Evolutionary conservation across 352 stramenopile species (phyloP), one percentile per base, ranked within the genome.

Genomic region (Hyaloperonospora arabidopsidis): DNA sequence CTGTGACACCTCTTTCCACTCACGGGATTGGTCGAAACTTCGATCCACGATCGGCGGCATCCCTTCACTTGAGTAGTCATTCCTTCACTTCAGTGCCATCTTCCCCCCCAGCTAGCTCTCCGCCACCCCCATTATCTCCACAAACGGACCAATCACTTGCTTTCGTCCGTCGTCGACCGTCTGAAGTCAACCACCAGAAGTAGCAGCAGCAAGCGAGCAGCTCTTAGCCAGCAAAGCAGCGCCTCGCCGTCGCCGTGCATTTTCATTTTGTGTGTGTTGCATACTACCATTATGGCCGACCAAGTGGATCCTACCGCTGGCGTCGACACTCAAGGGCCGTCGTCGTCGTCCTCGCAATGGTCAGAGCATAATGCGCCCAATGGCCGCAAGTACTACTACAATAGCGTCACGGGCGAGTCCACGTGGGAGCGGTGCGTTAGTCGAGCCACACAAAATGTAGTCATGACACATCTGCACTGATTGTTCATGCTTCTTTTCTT

Each of bases 381-480:
- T 57, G 87, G 87, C 51, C 79, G 86, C 70, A 91, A 90, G 65
- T 96, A 96, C 65, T 96, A 89, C 67, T 95, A 96, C 78, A 96
- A 96, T 66, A 74, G 81, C 66, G 72, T 81, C 54, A 95, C 88
- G 22, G 85, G 85, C 52, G 86, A 95, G 58, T 95, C 85, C 17
- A 93, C 76, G 36, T 97, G 86, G 86, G 86, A 95, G 44, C 80
- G 79, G 70, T 93, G 67, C 39, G 79, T 72, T 25, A 2, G 6
- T 23, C 25, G 15, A 23, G 25, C 7, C 3, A 3, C 25, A 29
- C 25, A 29, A 8, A 7, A 3, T 29, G 7, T 29, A 29, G 7
- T 7, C 3, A 29, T 3, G 25, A 29, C 3, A 7, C 3, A 29
- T 29, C 7, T 7, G 25, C 4, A 5, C 14, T 22, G 2, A 22